Evolutionary conservation across 2,329 filamentous ascomycete genomes (phyloP), one percentile per base, ranked within the genome.

Genomic region (Chrysosphaeria jannelii): DNA sequence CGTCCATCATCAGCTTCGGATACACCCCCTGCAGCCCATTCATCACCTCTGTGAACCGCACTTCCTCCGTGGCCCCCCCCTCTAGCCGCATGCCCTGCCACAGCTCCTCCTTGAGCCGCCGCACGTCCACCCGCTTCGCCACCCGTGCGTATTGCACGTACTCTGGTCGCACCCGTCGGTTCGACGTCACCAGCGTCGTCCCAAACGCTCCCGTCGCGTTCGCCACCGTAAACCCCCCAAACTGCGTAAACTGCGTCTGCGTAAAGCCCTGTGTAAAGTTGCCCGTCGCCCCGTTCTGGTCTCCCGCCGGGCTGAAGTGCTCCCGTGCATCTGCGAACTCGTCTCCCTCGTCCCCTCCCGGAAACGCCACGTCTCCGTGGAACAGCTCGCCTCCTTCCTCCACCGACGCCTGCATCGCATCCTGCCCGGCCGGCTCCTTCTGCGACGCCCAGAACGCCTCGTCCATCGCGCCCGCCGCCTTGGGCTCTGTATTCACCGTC

Each of bases 31-130:
- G 72, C 22, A 97, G 49, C 30, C 67, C 67, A 39, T 89, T 88
- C 64, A 97, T 88, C 28, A 97, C 66, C 11, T 69, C 53, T 0
- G 79, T 93, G 45, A 97, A 97, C 35, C 70, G 78, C 32, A 91
- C 55, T 6, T 23, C 27, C 8, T 6, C 17, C n/a, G 12, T 13
- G 4, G 21, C 19, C 13, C 52, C 40, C 24, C 41, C 40, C 23
- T 63, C 59, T 20, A 65, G 45, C 10, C 48, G 53, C 46, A 70
- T 62, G 24, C 60, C 59, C 38, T 57, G 63, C 65, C 65, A 71
- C 5, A 71, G 45, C 39, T 70, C 63, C 39, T 70, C 62, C 44
- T 70, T 71, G 28, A 71, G 41, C 33, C 61, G 49, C 29, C 64
- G 48, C 5, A 71, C 61, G 35, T 71, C 65, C 8, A 71, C 64